Percentiles rank a stretch among this genome's conserved stretches.
These are phyloP conservation scores for Ulmus americana DNA, from an alignment of 331 rosid species.

Conservation along the genomic window DNA sequence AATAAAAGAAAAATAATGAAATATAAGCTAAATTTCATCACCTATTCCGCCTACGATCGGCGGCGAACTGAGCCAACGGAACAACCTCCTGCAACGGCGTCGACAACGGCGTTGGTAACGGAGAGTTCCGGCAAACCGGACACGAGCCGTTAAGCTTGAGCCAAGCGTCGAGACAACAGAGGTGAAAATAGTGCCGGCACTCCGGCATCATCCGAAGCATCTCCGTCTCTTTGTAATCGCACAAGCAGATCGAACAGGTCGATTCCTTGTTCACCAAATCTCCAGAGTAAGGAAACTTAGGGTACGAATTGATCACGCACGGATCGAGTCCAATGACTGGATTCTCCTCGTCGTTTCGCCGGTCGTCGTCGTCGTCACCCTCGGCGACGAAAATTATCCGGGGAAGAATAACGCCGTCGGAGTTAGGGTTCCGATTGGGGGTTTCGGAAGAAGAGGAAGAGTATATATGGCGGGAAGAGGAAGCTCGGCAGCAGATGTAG, in stretches of 20 bases:
- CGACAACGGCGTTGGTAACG: constrained; percentile 53
- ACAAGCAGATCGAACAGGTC: constrained; percentile 70
- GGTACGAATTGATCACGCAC: constrained; percentile 59
- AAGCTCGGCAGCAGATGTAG: constrained; percentile 55
- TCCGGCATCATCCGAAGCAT: constrained; percentile 92
- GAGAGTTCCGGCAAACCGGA: constrained; percentile 84
- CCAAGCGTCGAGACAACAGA: constrained; percentile 77
- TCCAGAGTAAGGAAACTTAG: constrained; percentile 40
- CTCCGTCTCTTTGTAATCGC: constrained; percentile 72
- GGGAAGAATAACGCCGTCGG: constrained; percentile 34
- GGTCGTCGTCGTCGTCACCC: constrained; percentile 29
- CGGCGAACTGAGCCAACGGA: constrained; percentile 60
- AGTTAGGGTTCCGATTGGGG: constrained; percentile 5
- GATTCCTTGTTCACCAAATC: constrained; percentile 16
- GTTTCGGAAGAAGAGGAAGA: neutral
- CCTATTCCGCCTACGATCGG: constrained; percentile 54
- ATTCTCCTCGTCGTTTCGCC: constrained; percentile 25
- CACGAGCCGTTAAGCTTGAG: constrained; percentile 84
- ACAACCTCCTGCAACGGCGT: constrained; percentile 63
- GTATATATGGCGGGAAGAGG: constrained; percentile 11
- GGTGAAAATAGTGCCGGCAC: constrained; percentile 72
- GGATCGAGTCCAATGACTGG: constrained; percentile 52
- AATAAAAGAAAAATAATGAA: neutral
- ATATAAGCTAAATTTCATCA: constrained; percentile 15
- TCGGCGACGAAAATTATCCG: constrained; percentile 51